Evolutionary conservation across 129 eudicot genomes (phyloP), one percentile per base, ranked within the genome.

Genomic region (Centrapalus pauciflorus): DNA sequence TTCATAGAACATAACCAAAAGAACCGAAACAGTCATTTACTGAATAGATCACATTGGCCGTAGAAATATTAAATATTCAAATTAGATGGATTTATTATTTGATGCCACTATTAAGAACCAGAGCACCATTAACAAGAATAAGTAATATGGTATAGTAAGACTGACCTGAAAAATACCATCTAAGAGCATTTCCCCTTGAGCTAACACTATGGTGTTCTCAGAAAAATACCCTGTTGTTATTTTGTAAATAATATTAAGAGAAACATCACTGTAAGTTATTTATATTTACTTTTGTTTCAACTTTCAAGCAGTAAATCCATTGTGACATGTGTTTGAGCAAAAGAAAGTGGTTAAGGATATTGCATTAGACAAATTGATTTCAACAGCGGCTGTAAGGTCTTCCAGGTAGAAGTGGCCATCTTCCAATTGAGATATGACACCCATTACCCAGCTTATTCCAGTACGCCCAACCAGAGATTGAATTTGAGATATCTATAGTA

Each of bases 401-500:
- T 94, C 99, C 50, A 94, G 73, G 84, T 84, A 94, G 68, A 84
- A 94, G 66, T 94, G 99, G 3, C 97, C 99, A 73, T 94, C 99
- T 77, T 94, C 99, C 59, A 94, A 76, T 83, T 94, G 99, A 71
- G 95, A 94, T 84, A 94, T 94, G 14, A 89, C 84, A 61, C 99
- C 97, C 95, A 94, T 84, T 57, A 94, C 85, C 99, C 99, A 94
- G 63, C 94, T 76, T 78, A 64, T 82, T 27, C 97, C 97, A 0
- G 79, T 81, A 25, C 81, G 90, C 50, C 99, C 95, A 79, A 84
- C 90, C 49, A 94, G 79, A 58, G 89, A 86, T 75, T 89, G 97
- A 62, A 94, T 86, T 60, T 88, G 84, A 71, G 91, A 87, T 76
- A 94, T 84, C 99, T 94, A 80, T 61, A 21, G 28, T 38, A 48